A percentile compares a stretch with the other conserved stretches of the same genome.
phyloP scores from a whole-genome alignment of 179 eudicot species.

The Beta macrorhiza region DNA sequence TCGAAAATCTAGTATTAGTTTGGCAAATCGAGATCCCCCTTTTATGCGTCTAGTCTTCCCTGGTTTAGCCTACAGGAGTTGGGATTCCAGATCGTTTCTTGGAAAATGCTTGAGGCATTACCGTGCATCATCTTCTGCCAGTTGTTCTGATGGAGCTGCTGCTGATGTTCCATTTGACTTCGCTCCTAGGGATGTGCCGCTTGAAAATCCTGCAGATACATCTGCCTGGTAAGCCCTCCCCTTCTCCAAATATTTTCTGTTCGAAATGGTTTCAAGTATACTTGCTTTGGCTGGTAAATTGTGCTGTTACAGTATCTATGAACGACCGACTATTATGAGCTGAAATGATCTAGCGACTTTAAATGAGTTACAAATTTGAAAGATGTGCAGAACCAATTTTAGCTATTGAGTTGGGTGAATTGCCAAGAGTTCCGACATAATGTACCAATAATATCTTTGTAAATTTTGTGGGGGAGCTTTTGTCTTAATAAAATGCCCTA shows the following conservation, averaged over 20 bases:
- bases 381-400: not conserved
- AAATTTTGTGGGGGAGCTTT: not conserved
- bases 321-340: not conserved
- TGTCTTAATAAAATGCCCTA: not conserved
- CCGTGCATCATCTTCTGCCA: slow-evolving; percentile 27
- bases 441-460: not conserved
- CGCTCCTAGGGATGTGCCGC: slow-evolving; percentile 23
- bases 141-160: slow-evolving; percentile 29
- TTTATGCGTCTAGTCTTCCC: not conserved
- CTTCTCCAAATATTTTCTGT: not conserved
- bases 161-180: slow-evolving; percentile 27
- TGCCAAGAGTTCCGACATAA: not conserved
- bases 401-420: not conserved
- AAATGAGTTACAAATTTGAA: not conserved
- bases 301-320: not conserved
- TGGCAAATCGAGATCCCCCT: slow-evolving; percentile 22
- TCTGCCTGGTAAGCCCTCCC: slow-evolving; percentile 27
- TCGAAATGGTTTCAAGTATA: not conserved
- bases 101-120: slow-evolving; percentile 27
- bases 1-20: slow-evolving; percentile 32
- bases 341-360: not conserved
- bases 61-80: slow-evolving; percentile 12
- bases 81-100: slow-evolving; percentile 21
- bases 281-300: not conserved
- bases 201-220: slow-evolving; percentile 22